Evolutionary conservation across 441 rosid species (phyloP).

Genomic region (Gossypium lobatum): DNA sequence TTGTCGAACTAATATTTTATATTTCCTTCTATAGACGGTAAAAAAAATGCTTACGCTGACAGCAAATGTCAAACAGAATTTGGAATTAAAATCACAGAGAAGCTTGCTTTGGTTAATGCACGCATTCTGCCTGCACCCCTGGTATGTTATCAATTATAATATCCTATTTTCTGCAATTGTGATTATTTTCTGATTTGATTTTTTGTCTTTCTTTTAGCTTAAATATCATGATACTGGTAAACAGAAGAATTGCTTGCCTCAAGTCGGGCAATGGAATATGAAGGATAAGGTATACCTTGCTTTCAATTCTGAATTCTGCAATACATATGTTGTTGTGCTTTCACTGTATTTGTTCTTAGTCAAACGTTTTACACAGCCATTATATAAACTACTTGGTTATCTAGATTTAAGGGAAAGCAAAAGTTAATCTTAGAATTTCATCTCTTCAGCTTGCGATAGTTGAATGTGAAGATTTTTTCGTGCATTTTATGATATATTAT

Average conservation of each 20-base stretch:
- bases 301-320: too few relatives aligned
- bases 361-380: not conserved
- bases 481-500: not conserved
- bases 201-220: slow-evolving; percentile 43
- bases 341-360: not conserved
- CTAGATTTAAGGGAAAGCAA: not conserved
- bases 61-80: slow-evolving; percentile 84
- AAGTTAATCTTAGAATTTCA: not conserved
- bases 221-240: slow-evolving; percentile 86
- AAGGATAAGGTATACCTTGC: slow-evolving; percentile 66
- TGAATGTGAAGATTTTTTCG: not conserved
- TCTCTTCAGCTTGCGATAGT: not conserved
- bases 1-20: not conserved
- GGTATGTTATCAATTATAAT: slow-evolving; percentile 34
- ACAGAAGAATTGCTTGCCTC: slow-evolving; percentile 74
- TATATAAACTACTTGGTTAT: not conserved
- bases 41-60: slow-evolving; percentile 46
- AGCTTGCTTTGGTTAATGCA: slow-evolving; percentile 86
- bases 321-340: not conserved
- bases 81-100: slow-evolving; percentile 75
- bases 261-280: slow-evolving; percentile 96
- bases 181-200: not conserved
- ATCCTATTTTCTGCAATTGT: not conserved
- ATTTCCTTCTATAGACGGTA: slow-evolving; percentile 50
- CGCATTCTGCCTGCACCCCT: slow-evolving; percentile 86